Evolutionary conservation across 257 asterid genomes (phyloP).

Genomic region (Fraxinus excelsior): DNA sequence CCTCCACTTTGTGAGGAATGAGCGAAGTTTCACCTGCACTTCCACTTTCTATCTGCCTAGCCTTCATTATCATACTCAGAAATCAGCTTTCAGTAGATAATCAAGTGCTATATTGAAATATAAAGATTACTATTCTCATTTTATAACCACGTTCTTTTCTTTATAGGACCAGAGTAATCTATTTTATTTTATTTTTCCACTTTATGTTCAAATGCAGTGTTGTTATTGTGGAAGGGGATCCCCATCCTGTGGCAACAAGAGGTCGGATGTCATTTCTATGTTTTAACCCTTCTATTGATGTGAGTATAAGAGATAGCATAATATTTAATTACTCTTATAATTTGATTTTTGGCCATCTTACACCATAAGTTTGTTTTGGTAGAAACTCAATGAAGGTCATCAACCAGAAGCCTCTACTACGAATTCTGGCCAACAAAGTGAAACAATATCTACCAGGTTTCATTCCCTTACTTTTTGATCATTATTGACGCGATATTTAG

Average conservation of each 20-base stretch:
- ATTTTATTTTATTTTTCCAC: slow-evolving; percentile 9
- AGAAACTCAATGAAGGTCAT: slow-evolving; percentile 75
- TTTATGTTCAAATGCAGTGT: slow-evolving; percentile 55
- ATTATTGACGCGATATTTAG: background rate
- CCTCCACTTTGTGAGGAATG: background rate
- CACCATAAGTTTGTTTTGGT: slow-evolving; percentile 30
- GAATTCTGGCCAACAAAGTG: slow-evolving; percentile 52
- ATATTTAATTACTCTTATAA: slow-evolving; percentile 11
- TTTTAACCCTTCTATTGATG: slow-evolving; percentile 92
- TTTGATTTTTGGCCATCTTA: slow-evolving; percentile 30
- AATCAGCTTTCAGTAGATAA: background rate
- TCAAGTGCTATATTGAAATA: background rate
- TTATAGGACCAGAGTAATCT: background rate
- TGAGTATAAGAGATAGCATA: slow-evolving; percentile 51
- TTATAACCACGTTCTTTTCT: background rate
- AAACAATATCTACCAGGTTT: slow-evolving; percentile 47
- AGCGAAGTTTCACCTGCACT: background rate
- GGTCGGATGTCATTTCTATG: slow-evolving; percentile 92
- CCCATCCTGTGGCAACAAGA: slow-evolving; percentile 71
- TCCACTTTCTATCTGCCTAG: background rate
- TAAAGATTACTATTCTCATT: background rate
- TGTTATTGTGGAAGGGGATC: slow-evolving; percentile 82
- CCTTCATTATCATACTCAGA: background rate
- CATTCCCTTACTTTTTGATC: slow-evolving; percentile 3
- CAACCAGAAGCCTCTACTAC: slow-evolving; percentile 54